Conservation (phyloP, 345 rosid genomes). For the Syzygium aromaticum region DNA sequence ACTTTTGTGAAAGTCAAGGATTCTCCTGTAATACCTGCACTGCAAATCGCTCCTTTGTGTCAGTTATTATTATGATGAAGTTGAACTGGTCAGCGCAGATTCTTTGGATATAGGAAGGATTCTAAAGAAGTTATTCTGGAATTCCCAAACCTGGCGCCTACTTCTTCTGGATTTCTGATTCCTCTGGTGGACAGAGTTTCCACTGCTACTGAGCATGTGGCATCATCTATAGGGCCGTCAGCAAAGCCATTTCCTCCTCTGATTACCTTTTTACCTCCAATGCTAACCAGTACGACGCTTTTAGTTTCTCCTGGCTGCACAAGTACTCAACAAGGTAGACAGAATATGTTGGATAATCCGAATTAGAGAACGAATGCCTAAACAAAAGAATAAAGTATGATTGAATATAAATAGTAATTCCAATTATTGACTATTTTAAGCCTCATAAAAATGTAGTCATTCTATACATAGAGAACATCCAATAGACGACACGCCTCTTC, state of each 20-base stretch:
- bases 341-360: background rate
- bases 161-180: conserved; percentile 52
- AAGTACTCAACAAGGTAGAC: background rate
- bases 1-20: conserved; percentile 37
- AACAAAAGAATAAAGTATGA: background rate
- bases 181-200: conserved; percentile 27
- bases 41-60: conserved; percentile 17
- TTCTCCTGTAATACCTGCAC: conserved; percentile 62
- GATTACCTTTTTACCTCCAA: conserved; percentile 67
- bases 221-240: conserved; percentile 48
- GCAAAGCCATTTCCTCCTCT: conserved; percentile 82
- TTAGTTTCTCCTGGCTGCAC: conserved; percentile 88
- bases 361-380: background rate
- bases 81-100: background rate
- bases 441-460: background rate
- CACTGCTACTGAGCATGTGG: conserved; percentile 29
- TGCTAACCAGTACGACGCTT: conserved; percentile 69
- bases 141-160: conserved; percentile 51
- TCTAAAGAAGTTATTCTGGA: conserved; percentile 6
- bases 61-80: background rate
- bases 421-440: background rate
- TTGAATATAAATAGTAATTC: background rate
- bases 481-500: background rate
- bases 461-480: background rate
- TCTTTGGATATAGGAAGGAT: conserved; percentile 1